A percentile compares a stretch with the other conserved stretches of the same genome.
Conservation (phyloP, 768 basidiomycete genomes). For the Leucocoprinus leucothites region DNA sequence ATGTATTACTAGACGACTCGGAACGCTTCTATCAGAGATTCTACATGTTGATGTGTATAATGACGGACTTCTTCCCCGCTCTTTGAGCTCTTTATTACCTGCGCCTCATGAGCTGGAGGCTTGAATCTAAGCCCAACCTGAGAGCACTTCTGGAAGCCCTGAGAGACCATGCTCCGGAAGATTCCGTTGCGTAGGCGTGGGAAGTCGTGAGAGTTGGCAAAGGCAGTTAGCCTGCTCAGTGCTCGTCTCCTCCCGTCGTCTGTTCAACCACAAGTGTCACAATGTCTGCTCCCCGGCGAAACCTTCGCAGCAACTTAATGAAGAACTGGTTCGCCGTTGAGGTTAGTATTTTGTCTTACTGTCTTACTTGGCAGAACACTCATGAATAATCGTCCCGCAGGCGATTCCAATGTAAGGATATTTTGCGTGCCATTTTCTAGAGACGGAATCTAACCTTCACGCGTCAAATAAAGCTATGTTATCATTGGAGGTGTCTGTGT, state of each 20-base stretch:
- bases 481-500: conserved; percentile 47
- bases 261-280: conserved; percentile 8
- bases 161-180: conserved; percentile 24
- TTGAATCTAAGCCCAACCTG: too few relatives aligned
- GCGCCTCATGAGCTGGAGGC: too few relatives aligned
- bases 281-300: conserved; percentile 20
- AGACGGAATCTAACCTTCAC: not conserved
- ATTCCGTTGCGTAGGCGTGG: conserved; percentile 29
- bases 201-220: conserved; percentile 21
- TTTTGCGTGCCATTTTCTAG: not conserved
- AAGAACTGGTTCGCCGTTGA: conserved; percentile 76
- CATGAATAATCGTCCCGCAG: conserved; percentile 21
- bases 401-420: conserved; percentile 49
- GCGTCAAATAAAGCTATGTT: conserved; percentile 33
- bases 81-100: not conserved
- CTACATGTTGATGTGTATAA: not conserved
- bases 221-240: too few relatives aligned
- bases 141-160: too few relatives aligned
- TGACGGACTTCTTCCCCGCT: not conserved
- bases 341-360: conserved; percentile 32
- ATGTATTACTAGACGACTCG: conserved; percentile 28
- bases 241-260: conserved; percentile 6
- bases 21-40: not conserved
- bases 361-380: conserved; percentile 1
- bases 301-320: conserved; percentile 41